Base-by-base conservation (phyloP, 169 alveolate genomes). In the Plasmodium reichenowi region DNA sequence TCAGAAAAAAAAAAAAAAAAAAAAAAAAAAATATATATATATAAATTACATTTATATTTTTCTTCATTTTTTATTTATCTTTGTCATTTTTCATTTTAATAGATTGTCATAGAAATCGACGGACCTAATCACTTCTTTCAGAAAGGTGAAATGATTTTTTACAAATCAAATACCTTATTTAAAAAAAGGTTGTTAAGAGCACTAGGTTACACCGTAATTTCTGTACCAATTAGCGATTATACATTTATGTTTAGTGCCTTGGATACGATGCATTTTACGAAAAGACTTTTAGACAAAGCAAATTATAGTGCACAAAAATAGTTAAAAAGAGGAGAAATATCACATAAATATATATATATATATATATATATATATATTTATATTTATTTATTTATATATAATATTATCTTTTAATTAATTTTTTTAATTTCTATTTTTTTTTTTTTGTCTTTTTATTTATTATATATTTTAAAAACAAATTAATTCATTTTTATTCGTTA, bases 41-140 rank as follows among this genome's bases (percentile, higher is more conserved):
- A 56, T 10, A 20, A 1, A 54, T 54, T 54, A 1, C 17, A 20
- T 38, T 15, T 62, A 62, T 29, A 29, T 29, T 29, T 15, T 24
- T 24, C 7, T 7, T 7, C 63, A 56, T 56, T n/a, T 56, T 56
- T 15, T 8, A 56, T 10, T 56, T 56, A 10, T 17, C n/a, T 9
- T 20, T 47, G 17, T 43, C 45, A 9, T 43, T 54, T 52, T 62
- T 15, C 8, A n/a, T 67, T 58, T 54, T 26, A 13, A 17, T 50
- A 78, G 89, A 58, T 63, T 12, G 76, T 22, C 10, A 78, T 78
- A 12, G 89, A 78, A 78, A 78, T 78, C 1, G 89, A 78, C 15
- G 89, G 89, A 48, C 89, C 89, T 8, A 78, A 76, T 15, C 89
- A 78, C 45, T 78, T 78, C 24, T 56, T 78, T 20, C 89, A 78